Base-by-base conservation (phyloP, 176 grass and related monocot genomes). In the Carex kokanica region DNA sequence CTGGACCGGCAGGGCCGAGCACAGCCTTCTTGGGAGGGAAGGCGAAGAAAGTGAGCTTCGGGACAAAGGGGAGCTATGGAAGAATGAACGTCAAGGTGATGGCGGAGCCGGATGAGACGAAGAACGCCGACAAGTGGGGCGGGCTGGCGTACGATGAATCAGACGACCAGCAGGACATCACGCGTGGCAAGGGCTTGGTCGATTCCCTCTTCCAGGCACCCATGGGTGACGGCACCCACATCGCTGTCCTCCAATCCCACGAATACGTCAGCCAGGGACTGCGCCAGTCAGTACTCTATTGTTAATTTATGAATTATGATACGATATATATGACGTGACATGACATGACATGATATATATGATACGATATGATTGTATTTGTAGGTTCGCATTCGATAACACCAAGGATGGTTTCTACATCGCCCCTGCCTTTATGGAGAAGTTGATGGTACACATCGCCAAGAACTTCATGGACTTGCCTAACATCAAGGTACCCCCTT, bases 391-490 rank as follows among this genome's bases (percentile, higher is more conserved):
- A 11, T 49, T 86, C 0, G 92, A 98, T 88, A 94, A 98, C 90
- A 94, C 25, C 2, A 67, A 87, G 90, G 90, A 86, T 25, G 86
- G 79, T 3, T 87, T 88, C 84, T 98, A 98, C 92, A 98, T 98
- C 63, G 92, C 95, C 9, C 90, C 78, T 0, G 90, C 89, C 10
- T 98, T 98, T 87, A 91, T 98, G 95, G 95, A 98, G 89, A 98
- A 98, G 88, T 89, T 98, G 27, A 86, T 98, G 2, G 95, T 98
- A 13, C 95, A 98, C 92, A 85, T 98, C 69, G 47, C 86, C 86
- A 98, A 98, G 89, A 98, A 98, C 90, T 98, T 91, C 89, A 98
- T 98, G 95, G 82, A 14, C 86, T 87, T 98, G 82, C 95, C 95
- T 17, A 94, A 94, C 92, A 98, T 98, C 80, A 98, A 98, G 90